Percentiles rank a stretch among this genome's conserved stretches.
Evolutionary conservation across 805 yeast species (phyloP).

Genomic region (Cephaloascus albidus): DNA sequence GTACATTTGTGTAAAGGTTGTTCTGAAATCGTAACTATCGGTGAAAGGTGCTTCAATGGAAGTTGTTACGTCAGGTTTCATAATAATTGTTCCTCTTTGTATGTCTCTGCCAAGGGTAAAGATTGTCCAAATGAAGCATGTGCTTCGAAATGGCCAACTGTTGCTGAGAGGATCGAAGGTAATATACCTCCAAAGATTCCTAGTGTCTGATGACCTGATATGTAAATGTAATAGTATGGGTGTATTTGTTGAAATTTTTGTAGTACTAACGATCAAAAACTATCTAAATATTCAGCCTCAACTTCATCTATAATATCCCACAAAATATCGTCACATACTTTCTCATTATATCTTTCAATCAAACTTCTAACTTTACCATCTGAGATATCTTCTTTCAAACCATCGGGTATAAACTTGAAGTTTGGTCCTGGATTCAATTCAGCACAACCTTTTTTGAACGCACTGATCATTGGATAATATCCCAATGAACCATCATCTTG

Average conservation of each 20-base stretch:
- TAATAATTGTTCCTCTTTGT: conserved; percentile 34
- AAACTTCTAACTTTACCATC: conserved; percentile 35
- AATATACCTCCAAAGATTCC: neutral
- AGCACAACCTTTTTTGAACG: conserved; percentile 72
- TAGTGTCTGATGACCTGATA: too few relatives aligned
- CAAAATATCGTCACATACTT: conserved; percentile 69
- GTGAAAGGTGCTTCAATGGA: conserved; percentile 26
- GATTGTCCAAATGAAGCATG: conserved; percentile 22
- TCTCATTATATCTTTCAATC: conserved; percentile 53
- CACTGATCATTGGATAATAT: conserved; percentile 84
- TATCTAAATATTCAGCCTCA: conserved; percentile 49
- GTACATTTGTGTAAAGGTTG: conserved; percentile 41
- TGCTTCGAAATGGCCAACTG: conserved; percentile 9
- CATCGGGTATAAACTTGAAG: conserved; percentile 36
- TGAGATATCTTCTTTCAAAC: conserved; percentile 13
- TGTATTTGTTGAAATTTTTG: too few relatives aligned
- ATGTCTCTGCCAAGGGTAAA: conserved; percentile 15
- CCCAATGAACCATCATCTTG: conserved; percentile 83
- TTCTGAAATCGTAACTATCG: conserved; percentile 42
- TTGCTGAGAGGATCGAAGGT: conserved; percentile 6
- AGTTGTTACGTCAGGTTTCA: conserved; percentile 36
- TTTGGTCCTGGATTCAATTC: conserved; percentile 61
- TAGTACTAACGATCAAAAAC: too few relatives aligned
- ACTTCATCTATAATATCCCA: conserved; percentile 84
- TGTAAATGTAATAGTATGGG: too few relatives aligned